Evolutionary conservation across 2,329 filamentous ascomycete genomes (phyloP).

Genomic region (Thelonectria olida): DNA sequence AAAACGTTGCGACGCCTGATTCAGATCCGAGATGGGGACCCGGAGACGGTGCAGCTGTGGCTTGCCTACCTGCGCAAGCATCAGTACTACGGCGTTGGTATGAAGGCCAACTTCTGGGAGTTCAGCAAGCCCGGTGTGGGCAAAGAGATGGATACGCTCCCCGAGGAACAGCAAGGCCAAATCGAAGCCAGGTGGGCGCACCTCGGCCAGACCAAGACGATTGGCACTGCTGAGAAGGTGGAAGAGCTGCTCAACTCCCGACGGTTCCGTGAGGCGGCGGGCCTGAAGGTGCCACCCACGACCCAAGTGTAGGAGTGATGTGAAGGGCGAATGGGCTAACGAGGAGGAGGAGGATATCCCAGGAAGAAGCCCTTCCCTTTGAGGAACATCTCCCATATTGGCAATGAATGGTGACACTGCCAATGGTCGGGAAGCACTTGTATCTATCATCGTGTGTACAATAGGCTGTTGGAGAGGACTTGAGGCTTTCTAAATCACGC

Average conservation of each 20-base stretch:
- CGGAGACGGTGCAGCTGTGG: constrained; percentile 91
- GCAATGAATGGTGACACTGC: not conserved
- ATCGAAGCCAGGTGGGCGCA: constrained; percentile 64
- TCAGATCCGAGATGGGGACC: constrained; percentile 90
- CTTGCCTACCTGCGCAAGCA: constrained; percentile 91
- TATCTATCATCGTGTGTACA: constrained; percentile 38
- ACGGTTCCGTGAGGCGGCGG: constrained; percentile 53
- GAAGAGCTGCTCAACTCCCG: constrained; percentile 65
- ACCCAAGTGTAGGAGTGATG: constrained; percentile 22
- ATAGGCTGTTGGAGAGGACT: constrained; percentile 34
- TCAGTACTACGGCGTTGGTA: constrained; percentile 93
- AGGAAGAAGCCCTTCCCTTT: not conserved
- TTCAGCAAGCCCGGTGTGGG: constrained; percentile 73
- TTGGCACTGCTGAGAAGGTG: constrained; percentile 63
- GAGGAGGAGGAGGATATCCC: not conserved
- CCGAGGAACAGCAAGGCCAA: constrained; percentile 39
- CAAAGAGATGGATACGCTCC: constrained; percentile 36
- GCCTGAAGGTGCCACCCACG: constrained; percentile 39
- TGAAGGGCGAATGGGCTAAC: not conserved
- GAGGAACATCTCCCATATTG: not conserved
- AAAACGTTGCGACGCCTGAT: constrained; percentile 87
- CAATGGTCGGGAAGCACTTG: not conserved
- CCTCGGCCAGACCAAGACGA: constrained; percentile 61
- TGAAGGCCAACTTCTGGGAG: constrained; percentile 98
- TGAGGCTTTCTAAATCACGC: constrained; percentile 32